Percentiles rank a stretch among this genome's conserved stretches.
Evolutionary conservation across 2,329 filamentous ascomycete species (phyloP).

Genomic region (Ambrosiella cleistominuta): DNA sequence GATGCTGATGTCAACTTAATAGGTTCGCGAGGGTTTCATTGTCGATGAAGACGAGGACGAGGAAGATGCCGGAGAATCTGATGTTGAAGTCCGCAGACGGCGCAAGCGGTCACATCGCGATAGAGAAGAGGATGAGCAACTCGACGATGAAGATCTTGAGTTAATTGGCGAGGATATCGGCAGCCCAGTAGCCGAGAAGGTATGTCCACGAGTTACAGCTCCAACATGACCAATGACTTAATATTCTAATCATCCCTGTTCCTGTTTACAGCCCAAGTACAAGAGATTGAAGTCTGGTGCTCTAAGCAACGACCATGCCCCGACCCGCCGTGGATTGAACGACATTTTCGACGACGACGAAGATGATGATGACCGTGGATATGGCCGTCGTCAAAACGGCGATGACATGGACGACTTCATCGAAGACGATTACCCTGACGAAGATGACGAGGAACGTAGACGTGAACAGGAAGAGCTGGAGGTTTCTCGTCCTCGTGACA

Average conservation of each 20-base stretch:
- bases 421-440: constrained; percentile 82
- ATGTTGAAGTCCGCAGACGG: constrained; percentile 40
- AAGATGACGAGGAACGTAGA: constrained; percentile 54
- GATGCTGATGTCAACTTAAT: constrained; percentile 5
- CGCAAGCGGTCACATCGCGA: constrained; percentile 62
- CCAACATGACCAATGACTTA: background rate
- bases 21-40: constrained; percentile 92
- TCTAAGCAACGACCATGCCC: constrained; percentile 47
- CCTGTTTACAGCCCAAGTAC: constrained; percentile 54
- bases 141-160: constrained; percentile 93
- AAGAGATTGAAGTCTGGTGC: constrained; percentile 92
- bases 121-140: constrained; percentile 67
- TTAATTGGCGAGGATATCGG: constrained; percentile 65
- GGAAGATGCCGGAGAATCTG: constrained; percentile 49
- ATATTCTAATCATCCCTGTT: background rate
- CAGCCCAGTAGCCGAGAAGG: constrained; percentile 53
- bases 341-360: constrained; percentile 92
- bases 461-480: constrained; percentile 71
- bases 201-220: constrained; percentile 23
- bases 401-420: constrained; percentile 94
- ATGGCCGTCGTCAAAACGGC: constrained; percentile 37
- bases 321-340: constrained; percentile 55
- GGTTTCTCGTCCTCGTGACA: constrained; percentile 63
- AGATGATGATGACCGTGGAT: constrained; percentile 33
- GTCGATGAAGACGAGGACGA: constrained; percentile 80